phyloP scores from a whole-genome alignment of 139 green algal genomes.

The Eudorina sp. region DNA sequence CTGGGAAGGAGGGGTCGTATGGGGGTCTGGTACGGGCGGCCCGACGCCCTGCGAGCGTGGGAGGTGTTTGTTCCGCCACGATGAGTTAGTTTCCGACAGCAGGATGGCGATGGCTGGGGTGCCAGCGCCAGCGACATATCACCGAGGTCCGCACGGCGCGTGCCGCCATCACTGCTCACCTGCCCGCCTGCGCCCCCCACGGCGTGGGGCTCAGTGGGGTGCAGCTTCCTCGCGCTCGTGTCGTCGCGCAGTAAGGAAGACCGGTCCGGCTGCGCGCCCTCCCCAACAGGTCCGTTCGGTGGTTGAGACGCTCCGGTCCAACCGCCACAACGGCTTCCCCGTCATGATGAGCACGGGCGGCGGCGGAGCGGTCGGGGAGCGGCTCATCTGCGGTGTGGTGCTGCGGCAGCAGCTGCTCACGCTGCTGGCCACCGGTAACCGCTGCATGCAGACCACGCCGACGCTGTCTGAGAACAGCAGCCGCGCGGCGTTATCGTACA shows the following conservation, averaged over 20 bases:
- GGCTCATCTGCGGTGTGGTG: conserved; percentile 67
- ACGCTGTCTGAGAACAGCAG: conserved; percentile 4
- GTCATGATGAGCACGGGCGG: no score
- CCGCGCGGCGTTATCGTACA: conserved; percentile 27
- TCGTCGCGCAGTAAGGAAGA: no score
- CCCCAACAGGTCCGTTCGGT: conserved; percentile 51
- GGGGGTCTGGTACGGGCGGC: no score
- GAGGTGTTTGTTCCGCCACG: no score
- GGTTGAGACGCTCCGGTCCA: conserved; percentile 60
- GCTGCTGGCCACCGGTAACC: conserved; percentile 60
- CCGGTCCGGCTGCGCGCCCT: neutral
- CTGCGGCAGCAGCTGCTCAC: conserved; percentile 74
- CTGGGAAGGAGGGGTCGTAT: neutral
- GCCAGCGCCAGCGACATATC: no score
- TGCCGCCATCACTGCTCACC: no score
- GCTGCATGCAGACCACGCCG: conserved; percentile 41
- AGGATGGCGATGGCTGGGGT: no score
- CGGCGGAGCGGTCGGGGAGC: conserved; percentile 44
- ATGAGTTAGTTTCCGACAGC: no score
- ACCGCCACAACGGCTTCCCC: conserved; percentile 78
- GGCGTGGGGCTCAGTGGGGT: no score
- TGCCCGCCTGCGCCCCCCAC: neutral
- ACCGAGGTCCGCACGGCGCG: no score
- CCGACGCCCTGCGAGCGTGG: no score
- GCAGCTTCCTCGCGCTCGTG: no score